These are phyloP conservation scores for Magnusiomyces ingens DNA, from an alignment of 1,139 yeast genomes.

Conservation along the genomic window DNA sequence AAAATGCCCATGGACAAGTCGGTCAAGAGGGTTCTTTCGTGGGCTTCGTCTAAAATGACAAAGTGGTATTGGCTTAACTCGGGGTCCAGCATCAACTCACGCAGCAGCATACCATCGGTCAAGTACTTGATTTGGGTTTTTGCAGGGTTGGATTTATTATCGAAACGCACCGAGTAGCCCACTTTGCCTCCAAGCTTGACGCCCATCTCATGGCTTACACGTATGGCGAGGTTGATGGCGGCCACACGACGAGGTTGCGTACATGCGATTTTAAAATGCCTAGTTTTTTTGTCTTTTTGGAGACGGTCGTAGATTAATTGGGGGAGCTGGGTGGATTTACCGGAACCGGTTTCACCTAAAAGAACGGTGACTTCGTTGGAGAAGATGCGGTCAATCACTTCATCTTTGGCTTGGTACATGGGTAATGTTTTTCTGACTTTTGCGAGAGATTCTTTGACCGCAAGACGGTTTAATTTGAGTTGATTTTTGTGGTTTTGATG, in stretches of 20 bases:
- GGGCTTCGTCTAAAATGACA: constrained; percentile 93
- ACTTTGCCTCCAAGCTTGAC: constrained; percentile 59
- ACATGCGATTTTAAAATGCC: constrained; percentile 58
- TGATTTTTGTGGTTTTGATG: constrained; percentile 19
- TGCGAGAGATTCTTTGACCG: constrained; percentile 11
- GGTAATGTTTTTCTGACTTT: constrained; percentile 55
- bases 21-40: constrained; percentile 88
- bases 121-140: constrained; percentile 71
- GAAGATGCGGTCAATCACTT: constrained; percentile 50
- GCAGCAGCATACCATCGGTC: constrained; percentile 94
- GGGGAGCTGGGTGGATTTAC: constrained; percentile 92
- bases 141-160: constrained; percentile 42
- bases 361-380: constrained; percentile 65
- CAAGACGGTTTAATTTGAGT: constrained; percentile 9
- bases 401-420: constrained; percentile 63
- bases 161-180: constrained; percentile 93
- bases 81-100: constrained; percentile 81
- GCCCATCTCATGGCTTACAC: constrained; percentile 89
- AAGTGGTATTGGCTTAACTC: constrained; percentile 59
- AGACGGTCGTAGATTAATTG: constrained; percentile 49
- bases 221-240: constrained; percentile 85
- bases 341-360: constrained; percentile 97
- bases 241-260: constrained; percentile 98
- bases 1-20: constrained; percentile 86
- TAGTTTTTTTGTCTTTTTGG: not conserved